Evolutionary conservation across 2,329 filamentous ascomycete species (phyloP).

Genomic region (Cordyceps farinosa): DNA sequence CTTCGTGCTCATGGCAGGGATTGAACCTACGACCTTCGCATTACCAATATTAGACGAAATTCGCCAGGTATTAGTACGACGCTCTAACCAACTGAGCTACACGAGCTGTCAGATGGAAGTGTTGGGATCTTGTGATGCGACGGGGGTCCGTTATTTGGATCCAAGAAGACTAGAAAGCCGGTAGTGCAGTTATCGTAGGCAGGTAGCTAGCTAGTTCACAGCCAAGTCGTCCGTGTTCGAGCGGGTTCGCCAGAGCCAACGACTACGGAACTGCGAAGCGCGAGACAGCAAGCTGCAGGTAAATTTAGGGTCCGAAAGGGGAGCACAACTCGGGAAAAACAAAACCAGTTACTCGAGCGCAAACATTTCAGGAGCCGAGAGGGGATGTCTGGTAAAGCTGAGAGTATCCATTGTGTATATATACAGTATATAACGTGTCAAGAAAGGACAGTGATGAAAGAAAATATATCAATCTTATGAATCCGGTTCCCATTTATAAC

Average conservation of each 20-base stretch:
- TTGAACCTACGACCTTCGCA: constrained; percentile 19
- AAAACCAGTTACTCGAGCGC: no score
- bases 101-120: not conserved
- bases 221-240: no score
- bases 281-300: no score
- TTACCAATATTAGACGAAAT: constrained; percentile 2
- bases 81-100: constrained; percentile 13
- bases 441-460: not conserved
- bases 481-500: not conserved
- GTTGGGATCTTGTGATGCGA: not conserved
- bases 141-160: not conserved
- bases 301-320: no score
- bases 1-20: constrained; percentile 9
- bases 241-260: no score
- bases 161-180: not conserved
- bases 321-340: no score
- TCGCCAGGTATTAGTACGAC: constrained; percentile 13
- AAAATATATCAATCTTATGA: not conserved
- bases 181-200: no score
- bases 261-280: no score
- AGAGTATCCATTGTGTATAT: not conserved
- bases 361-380: no score
- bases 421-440: not conserved
- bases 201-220: no score
- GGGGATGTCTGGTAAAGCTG: not conserved